phyloP scores from a whole-genome alignment of 345 rosid species.

The Microcos paniculata region DNA sequence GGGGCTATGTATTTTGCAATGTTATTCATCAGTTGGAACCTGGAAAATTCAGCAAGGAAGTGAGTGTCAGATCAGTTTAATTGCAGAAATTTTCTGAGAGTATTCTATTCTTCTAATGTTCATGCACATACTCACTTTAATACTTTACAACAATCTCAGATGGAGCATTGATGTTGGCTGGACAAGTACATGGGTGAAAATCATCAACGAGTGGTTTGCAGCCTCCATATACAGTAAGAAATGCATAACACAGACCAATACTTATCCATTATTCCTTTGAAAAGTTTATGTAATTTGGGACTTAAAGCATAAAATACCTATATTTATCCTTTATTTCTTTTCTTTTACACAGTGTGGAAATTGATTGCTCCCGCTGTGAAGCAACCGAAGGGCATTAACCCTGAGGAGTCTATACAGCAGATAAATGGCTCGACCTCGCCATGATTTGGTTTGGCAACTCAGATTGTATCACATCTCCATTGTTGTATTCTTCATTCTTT shows the following conservation, averaged over 20 bases:
- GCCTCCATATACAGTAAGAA: slow-evolving; percentile 80
- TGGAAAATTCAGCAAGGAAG: slow-evolving; percentile 52
- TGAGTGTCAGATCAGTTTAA: slow-evolving; percentile 22
- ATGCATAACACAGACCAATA: no score
- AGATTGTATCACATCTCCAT: not conserved
- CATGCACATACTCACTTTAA: not conserved
- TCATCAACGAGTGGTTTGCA: slow-evolving; percentile 86
- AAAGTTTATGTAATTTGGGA: not conserved
- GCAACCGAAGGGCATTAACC: slow-evolving; percentile 44
- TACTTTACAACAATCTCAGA: slow-evolving; percentile 35
- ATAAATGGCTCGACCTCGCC: slow-evolving; percentile 19
- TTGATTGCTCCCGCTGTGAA: slow-evolving; percentile 64
- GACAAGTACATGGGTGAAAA: slow-evolving; percentile 94
- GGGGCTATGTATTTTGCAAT: slow-evolving; percentile 95
- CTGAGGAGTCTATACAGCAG: slow-evolving; percentile 32
- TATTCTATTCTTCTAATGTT: not conserved
- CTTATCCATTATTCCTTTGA: not conserved
- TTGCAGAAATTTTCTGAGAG: not conserved
- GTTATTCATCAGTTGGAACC: slow-evolving; percentile 92
- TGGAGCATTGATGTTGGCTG: slow-evolving; percentile 95
- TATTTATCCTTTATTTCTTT: not conserved
- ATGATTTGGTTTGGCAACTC: not conserved
- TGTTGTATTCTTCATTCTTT: not conserved
- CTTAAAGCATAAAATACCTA: not conserved
- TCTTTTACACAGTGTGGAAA: slow-evolving; percentile 62